Evolutionary conservation across 441 rosid genomes (phyloP), one percentile per base, ranked within the genome.

Genomic region (Populus hybrid): DNA sequence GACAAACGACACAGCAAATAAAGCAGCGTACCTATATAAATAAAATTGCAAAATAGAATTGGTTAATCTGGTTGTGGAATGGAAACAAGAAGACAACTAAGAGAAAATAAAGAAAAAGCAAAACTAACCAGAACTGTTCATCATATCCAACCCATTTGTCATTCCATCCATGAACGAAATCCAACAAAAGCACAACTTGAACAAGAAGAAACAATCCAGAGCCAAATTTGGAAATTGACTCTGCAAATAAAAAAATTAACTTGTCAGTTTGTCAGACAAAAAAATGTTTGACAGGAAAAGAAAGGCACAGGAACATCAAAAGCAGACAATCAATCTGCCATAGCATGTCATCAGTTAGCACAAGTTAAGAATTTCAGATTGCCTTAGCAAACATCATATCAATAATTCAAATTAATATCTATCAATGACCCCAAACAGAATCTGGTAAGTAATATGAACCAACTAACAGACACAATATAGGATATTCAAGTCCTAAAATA

Each of bases 101-200:
- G 16, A 35, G 20, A 67, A 1, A 10, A 20, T 23, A 72, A 63
- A 21, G 57, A 23, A 21, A 11, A 79, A 23, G 74, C 23, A 18
- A 63, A 20, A 88, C 98, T 89, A 80, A 95, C 99, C 99, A 95
- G 86, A 95, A 95, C 86, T 90, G 94, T 84, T 95, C 97, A 26
- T 89, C 91, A 66, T 92, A 95, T 84, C 93, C 94, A 81, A 92
- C 98, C 98, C 98, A 95, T 71, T 90, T 92, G 84, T 95, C 98
- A 89, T 95, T 95, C 99, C 99, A 93, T 71, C 97, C 93, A 80
- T 90, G 98, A 83, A 95, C 98, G 75, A 95, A 95, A 84, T 95
- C 99, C 90, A 95, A 88, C 83, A 95, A 85, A 85, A 95, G 98
- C 74, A 95, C 99, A 86, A 95, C 99, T 88, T 95, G 98, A 75